Conservation (phyloP, 257 asterid genomes). For the Primulina eburnea region DNA sequence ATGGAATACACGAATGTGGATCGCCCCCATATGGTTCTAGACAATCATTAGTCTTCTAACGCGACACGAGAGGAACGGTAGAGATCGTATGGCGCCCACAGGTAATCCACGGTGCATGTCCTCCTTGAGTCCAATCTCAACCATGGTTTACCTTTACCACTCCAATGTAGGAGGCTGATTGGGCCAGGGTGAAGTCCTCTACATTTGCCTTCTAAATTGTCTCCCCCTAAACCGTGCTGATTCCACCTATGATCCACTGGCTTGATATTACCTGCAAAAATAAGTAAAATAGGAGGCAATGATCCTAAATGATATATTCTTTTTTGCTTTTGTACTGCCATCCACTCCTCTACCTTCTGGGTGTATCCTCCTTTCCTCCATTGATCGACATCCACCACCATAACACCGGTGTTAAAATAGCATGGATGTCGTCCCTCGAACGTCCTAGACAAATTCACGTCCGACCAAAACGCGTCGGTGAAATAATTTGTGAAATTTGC, state of each 20-base stretch:
- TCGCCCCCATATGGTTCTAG: background rate
- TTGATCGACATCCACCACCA: slow-evolving; percentile 65
- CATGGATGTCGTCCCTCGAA: slow-evolving; percentile 63
- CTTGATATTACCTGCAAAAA: slow-evolving; percentile 68
- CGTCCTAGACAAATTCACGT: slow-evolving; percentile 32
- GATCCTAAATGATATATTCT: slow-evolving; percentile 73
- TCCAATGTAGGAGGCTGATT: slow-evolving; percentile 87
- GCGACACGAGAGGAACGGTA: slow-evolving; percentile 58
- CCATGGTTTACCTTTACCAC: slow-evolving; percentile 95
- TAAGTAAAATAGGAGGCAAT: slow-evolving; percentile 69
- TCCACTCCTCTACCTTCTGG: slow-evolving; percentile 71
- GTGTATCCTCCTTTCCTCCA: slow-evolving; percentile 80
- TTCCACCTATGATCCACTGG: slow-evolving; percentile 79
- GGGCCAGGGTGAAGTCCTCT: slow-evolving; percentile 88
- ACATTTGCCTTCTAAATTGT: slow-evolving; percentile 71
- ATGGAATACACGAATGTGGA: background rate
- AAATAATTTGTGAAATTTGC: slow-evolving; percentile 72
- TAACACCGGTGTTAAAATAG: slow-evolving; percentile 83
- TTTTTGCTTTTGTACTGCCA: slow-evolving; percentile 64
- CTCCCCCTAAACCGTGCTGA: slow-evolving; percentile 88
- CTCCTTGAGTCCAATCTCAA: slow-evolving; percentile 68
- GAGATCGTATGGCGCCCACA: slow-evolving; percentile 84
- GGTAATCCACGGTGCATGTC: slow-evolving; percentile 69
- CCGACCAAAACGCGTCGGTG: slow-evolving; percentile 62
- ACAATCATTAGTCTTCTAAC: slow-evolving; percentile 45